phyloP scores from a whole-genome alignment of 2,329 filamentous ascomycete species.

The Aspergillus chevalieri region DNA sequence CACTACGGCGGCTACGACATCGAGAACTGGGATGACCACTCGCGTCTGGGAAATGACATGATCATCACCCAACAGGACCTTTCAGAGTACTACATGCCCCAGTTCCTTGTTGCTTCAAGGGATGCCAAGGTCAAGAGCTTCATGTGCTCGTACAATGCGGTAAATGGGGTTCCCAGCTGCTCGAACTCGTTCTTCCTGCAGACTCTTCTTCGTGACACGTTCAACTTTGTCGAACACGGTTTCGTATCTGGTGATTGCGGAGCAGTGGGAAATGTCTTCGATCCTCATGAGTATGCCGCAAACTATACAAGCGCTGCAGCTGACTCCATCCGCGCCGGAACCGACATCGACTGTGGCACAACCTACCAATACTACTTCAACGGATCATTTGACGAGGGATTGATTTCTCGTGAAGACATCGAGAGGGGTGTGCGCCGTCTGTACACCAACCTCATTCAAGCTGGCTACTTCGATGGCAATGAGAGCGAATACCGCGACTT shows the following conservation, averaged over 20 bases:
- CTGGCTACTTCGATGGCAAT: conserved; percentile 49
- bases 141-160: conserved; percentile 59
- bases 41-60: conserved; percentile 51
- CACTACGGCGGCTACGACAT: conserved; percentile 56
- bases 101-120: conserved; percentile 58
- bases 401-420: conserved; percentile 42
- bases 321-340: conserved; percentile 46
- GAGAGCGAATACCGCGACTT: conserved; percentile 46
- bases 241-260: conserved; percentile 63
- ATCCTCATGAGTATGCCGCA: conserved; percentile 45
- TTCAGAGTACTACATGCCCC: conserved; percentile 61
- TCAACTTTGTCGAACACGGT: conserved; percentile 56
- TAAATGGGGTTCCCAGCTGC: conserved; percentile 62
- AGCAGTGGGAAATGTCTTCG: conserved; percentile 54
- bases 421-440: conserved; percentile 44
- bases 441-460: conserved; percentile 45
- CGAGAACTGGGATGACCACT: conserved; percentile 42
- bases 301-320: conserved; percentile 45
- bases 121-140: conserved; percentile 53
- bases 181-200: conserved; percentile 58
- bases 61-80: conserved; percentile 55
- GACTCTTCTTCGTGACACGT: conserved; percentile 58
- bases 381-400: conserved; percentile 37
- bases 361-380: conserved; percentile 44
- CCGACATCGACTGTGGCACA: conserved; percentile 49